Percentiles rank a stretch among this genome's conserved stretches.
phyloP scores from a whole-genome alignment of 768 basidiomycete genomes.

The Rhodotorula diobovata region DNA sequence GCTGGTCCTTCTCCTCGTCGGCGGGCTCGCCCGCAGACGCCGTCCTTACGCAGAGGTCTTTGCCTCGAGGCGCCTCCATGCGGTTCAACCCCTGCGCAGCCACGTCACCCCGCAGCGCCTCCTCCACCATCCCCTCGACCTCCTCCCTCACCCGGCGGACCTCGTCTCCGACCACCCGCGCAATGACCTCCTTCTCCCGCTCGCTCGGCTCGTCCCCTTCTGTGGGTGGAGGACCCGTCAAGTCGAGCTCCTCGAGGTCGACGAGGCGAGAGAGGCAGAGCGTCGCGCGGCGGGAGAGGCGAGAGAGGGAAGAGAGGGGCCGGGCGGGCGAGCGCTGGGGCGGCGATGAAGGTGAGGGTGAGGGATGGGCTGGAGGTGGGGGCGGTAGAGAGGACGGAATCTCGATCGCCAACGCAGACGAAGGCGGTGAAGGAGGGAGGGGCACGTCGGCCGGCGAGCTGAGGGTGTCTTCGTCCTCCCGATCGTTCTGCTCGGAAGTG shows the following conservation, averaged over 20 bases:
- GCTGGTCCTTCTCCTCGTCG: neutral
- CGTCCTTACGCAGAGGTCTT: too few species aligned
- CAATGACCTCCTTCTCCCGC: neutral
- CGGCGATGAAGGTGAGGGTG: neutral
- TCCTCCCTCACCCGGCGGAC: neutral
- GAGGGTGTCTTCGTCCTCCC: neutral
- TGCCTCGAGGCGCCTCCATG: neutral
- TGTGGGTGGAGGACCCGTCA: neutral
- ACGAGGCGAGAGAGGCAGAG: conserved; percentile 11
- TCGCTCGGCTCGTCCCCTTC: neutral
- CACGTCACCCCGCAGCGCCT: neutral
- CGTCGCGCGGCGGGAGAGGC: conserved; percentile 13
- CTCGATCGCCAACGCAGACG: too few species aligned
- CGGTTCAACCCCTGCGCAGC: neutral
- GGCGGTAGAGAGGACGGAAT: too few species aligned
- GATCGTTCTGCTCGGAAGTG: neutral
- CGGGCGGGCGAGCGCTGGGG: neutral
- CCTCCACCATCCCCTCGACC: neutral
- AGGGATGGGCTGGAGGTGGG: neutral
- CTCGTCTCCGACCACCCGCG: neutral
- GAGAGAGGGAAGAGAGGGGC: neutral
- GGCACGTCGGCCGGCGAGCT: neutral
- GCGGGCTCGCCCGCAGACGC: neutral
- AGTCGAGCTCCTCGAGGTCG: neutral
- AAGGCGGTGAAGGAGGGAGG: neutral